Conservation (phyloP, 306 rosid species). For the Potentilla sterilis region DNA sequence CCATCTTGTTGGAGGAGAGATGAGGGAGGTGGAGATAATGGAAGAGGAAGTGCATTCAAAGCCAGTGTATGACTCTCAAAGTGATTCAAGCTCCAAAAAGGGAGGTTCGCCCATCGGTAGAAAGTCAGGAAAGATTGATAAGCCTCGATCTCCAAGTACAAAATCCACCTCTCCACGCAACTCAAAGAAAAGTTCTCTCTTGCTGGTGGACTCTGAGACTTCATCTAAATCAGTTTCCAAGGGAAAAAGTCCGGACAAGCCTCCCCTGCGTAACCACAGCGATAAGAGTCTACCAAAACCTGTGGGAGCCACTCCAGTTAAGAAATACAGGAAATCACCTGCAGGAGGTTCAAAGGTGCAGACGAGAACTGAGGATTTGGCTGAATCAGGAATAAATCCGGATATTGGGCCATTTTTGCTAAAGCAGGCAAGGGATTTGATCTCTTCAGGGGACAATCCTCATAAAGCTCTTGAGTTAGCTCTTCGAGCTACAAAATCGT, state of each 20-base stretch:
- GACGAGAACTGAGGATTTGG: constrained; percentile 25
- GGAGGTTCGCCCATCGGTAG: constrained; percentile 42
- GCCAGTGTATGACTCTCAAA: constrained; percentile 38
- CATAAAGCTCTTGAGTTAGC: constrained; percentile 74
- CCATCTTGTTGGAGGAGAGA: constrained; percentile 88
- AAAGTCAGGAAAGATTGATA: constrained; percentile 44
- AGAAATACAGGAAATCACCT: constrained; percentile 43
- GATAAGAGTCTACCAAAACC: constrained; percentile 46
- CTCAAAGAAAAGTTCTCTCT: constrained; percentile 39
- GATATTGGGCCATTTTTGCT: constrained; percentile 66
- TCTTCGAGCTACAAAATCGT: constrained; percentile 65
- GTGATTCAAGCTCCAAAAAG: constrained; percentile 49
- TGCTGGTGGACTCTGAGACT: constrained; percentile 32
- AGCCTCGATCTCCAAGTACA: constrained; percentile 40
- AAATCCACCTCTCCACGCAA: constrained; percentile 51
- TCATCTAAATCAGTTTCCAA: constrained; percentile 40
- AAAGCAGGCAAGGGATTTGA: constrained; percentile 82
- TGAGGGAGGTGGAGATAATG: constrained; percentile 96
- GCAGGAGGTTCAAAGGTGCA: constrained; percentile 37
- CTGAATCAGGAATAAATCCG: constrained; percentile 42
- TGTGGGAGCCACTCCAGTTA: constrained; percentile 24
- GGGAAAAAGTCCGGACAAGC: constrained; percentile 50
- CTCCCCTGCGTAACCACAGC: constrained; percentile 45
- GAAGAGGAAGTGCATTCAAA: constrained; percentile 67
- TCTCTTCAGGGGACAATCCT: constrained; percentile 62